Percentiles rank a stretch among this genome's conserved stretches.
Conservation (phyloP, 805 yeast species). For the Saturnispora sanitii region DNA sequence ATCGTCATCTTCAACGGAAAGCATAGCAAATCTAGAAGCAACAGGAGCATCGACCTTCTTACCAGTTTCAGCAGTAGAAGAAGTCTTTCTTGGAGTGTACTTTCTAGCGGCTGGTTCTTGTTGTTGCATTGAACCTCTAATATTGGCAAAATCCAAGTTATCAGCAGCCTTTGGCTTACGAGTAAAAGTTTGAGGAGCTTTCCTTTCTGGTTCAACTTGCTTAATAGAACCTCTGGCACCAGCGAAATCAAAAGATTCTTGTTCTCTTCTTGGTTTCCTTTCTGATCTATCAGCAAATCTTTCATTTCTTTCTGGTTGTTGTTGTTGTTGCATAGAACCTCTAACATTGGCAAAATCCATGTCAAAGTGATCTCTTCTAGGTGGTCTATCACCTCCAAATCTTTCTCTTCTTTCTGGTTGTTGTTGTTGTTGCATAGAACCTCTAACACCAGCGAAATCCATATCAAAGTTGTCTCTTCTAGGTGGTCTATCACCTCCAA, state of each 20-base stretch:
- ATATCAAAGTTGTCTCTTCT: constrained; percentile 20
- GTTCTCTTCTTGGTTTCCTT: constrained; percentile 28
- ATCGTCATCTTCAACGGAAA: constrained; percentile 40
- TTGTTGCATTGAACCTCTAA: constrained; percentile 26
- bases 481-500: constrained; percentile 11
- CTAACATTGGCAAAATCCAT: constrained; percentile 51
- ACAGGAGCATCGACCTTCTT: constrained; percentile 18
- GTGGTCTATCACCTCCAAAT: constrained; percentile 11
- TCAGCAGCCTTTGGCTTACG: constrained; percentile 32
- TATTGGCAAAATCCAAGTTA: constrained; percentile 37
- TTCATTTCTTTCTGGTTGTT: background rate
- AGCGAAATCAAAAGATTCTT: constrained; percentile 45
- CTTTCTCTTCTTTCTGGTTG: background rate
- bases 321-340: constrained; percentile 10
- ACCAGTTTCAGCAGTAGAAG: background rate
- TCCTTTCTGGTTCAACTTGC: constrained; percentile 17
- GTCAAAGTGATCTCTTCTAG: constrained; percentile 11
- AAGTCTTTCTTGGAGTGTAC: constrained; percentile 5
- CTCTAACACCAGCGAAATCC: constrained; percentile 49
- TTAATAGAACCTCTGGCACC: constrained; percentile 23
- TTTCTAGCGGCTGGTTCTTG: constrained; percentile 22
- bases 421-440: constrained; percentile 2
- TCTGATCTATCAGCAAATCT: constrained; percentile 16
- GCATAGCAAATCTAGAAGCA: constrained; percentile 39
- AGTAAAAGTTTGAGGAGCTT: constrained; percentile 16